phyloP scores from a whole-genome alignment of 495 filamentous ascomycete species.

The Pseudomonodictys pantanalensis region DNA sequence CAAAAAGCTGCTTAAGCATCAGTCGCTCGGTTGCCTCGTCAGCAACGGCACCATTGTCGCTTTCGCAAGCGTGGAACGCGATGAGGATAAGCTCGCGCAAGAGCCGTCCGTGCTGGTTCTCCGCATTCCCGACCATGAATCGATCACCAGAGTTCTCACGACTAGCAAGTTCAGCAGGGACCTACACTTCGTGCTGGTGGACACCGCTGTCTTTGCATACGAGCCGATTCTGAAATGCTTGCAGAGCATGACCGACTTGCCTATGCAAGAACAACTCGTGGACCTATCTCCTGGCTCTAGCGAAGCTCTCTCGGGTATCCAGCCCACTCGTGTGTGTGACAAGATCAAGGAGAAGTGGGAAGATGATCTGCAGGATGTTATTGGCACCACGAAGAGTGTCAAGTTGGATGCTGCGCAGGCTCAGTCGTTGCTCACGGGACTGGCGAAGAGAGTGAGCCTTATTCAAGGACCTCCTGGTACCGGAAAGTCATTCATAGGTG shows the following conservation, averaged over 20 bases:
- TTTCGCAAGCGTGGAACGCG: conserved; percentile 60
- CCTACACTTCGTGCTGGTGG: conserved; percentile 55
- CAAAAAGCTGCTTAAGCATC: conserved; percentile 55
- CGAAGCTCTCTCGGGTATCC: conserved; percentile 28
- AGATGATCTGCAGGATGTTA: conserved; percentile 37
- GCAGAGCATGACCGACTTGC: conserved; percentile 54
- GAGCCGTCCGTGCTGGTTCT: conserved; percentile 53
- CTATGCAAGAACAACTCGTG: conserved; percentile 53
- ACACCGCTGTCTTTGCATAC: conserved; percentile 68
- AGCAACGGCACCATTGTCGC: conserved; percentile 52
- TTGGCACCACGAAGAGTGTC: conserved; percentile 35
- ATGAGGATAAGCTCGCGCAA: conserved; percentile 51
- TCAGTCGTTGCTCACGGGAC: conserved; percentile 53
- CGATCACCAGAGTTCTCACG: conserved; percentile 45
- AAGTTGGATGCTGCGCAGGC: conserved; percentile 62
- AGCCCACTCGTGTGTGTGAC: conserved; percentile 30
- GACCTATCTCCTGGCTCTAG: conserved; percentile 34
- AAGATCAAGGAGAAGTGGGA: conserved; percentile 23
- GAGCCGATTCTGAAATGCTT: conserved; percentile 65
- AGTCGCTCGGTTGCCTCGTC: conserved; percentile 60
- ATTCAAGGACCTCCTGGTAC: conserved; percentile 84
- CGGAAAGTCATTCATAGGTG: conserved; percentile 77
- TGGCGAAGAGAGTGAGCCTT: conserved; percentile 56
- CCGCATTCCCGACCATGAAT: conserved; percentile 48
- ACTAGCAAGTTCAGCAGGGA: conserved; percentile 40